These are phyloP conservation scores for Trametes cubensis DNA, from an alignment of 768 basidiomycete species.

Conservation along the genomic window DNA sequence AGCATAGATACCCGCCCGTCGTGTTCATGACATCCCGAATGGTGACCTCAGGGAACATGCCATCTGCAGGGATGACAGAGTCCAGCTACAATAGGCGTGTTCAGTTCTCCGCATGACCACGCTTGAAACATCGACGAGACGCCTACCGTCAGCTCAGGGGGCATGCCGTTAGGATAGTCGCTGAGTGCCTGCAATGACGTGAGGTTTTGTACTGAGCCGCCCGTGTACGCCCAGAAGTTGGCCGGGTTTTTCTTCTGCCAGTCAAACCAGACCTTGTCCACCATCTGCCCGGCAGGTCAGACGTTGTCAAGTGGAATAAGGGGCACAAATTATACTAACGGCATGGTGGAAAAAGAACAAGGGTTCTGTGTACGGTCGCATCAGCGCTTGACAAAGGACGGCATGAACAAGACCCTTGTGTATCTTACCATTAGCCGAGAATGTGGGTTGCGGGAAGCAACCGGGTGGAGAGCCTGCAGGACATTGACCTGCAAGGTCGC, in stretches of 20 bases:
- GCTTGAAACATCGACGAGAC: no score
- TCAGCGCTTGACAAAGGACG: background rate
- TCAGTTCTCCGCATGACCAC: no score
- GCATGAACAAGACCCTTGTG: background rate
- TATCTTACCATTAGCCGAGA: constrained; percentile 36
- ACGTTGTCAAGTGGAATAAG: background rate
- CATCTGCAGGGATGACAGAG: no score
- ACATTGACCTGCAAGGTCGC: constrained; percentile 36
- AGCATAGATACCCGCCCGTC: no score
- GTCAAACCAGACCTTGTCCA: constrained; percentile 43
- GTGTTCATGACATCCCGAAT: no score
- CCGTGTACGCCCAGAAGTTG: constrained; percentile 34
- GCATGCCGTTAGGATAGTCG: constrained; percentile 31
- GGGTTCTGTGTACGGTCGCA: constrained; percentile 31
- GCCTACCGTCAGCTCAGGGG: no score
- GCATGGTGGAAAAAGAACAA: constrained; percentile 42
- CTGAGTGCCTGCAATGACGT: constrained; percentile 25
- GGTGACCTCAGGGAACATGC: no score
- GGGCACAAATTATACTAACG: constrained; percentile 23
- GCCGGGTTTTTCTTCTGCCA: constrained; percentile 35
- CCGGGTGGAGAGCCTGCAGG: constrained; percentile 29
- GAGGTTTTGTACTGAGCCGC: constrained; percentile 35
- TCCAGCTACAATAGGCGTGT: no score
- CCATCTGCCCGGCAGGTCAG: constrained; percentile 30
- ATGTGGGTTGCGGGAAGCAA: constrained; percentile 34